Base-by-base conservation (phyloP, 139 green algal species). In the Nannochloris sp. region DNA sequence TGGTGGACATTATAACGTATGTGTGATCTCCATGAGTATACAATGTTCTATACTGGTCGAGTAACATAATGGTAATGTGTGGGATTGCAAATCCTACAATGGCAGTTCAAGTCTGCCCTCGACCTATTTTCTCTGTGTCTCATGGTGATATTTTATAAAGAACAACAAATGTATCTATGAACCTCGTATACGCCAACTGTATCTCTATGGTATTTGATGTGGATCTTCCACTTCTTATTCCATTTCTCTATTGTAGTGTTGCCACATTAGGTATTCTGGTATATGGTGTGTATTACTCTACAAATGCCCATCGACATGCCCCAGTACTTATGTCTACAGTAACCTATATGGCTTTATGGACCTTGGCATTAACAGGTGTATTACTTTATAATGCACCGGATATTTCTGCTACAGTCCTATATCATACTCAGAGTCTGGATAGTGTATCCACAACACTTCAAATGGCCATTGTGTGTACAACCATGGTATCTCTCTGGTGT, bases 341-440 rank as follows among this genome's bases (percentile, higher is more conserved):
- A 23, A 51, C 44, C 12, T 19, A 51, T 51, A 51, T 51, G 18
- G 44, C 44, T 19, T 19, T 51, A 51, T 51, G 44, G 44, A 51
- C 4, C 1, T 51, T 51, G 18, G 44, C 18, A 51, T 51, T 51
- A 51, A 51, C 44, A n/a, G 16, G 18, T 51, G 44, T n/a, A 9
- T 51, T 51, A 51, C 44, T 51, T 3, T 12, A 27, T 15, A 34
- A 57, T 29, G 23, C 19, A 15, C 50, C 50, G 37, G 19, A 21
- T 27, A 12, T 57, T n/a, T 16, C 18, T n/a, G 50, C 50, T 1
- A 18, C 21, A 21, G 64, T 84, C 11, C 74, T 78, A 70, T 84
- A 81, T 72, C 78, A 84, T 67, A 84, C 64, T 40, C 68, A 81
- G 57, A 64, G 81, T 31, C 50, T 79, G 51, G 74, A 81, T 69